Conservation (phyloP, 2,329 filamentous ascomycete genomes). For the Hymenoscyphus infarciens region DNA sequence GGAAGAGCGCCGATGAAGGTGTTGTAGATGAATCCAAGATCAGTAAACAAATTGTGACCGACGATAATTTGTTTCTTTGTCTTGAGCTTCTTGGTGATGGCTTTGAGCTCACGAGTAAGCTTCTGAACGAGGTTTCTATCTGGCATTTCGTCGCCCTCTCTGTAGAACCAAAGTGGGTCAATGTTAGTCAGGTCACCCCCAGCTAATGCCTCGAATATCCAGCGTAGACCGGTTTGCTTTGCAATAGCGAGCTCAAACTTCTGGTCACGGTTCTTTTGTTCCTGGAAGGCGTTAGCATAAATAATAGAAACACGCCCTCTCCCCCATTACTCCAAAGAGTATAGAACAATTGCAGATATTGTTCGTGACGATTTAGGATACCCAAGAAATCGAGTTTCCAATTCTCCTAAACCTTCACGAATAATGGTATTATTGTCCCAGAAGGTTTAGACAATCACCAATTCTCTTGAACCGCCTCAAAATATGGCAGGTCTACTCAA, state of each 20-base stretch:
- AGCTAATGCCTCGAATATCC: slow-evolving; percentile 34
- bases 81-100: slow-evolving; percentile 40
- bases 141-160: slow-evolving; percentile 36
- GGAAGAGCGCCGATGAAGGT: slow-evolving; percentile 59
- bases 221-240: slow-evolving; percentile 28
- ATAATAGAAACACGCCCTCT: too few species aligned
- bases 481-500: too few species aligned
- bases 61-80: slow-evolving; percentile 44
- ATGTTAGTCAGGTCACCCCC: slow-evolving; percentile 32
- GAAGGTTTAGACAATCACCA: too few species aligned
- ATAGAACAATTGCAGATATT: too few species aligned
- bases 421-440: not conserved
- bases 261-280: slow-evolving; percentile 14
- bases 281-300: not conserved
- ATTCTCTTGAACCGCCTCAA: too few species aligned
- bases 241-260: slow-evolving; percentile 21
- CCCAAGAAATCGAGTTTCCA: too few species aligned
- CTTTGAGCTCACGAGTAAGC: slow-evolving; percentile 23
- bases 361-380: too few species aligned
- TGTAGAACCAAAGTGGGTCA: slow-evolving; percentile 38
- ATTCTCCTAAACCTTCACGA: not conserved
- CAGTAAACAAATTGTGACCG: slow-evolving; percentile 63
- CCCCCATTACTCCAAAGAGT: too few species aligned
- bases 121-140: slow-evolving; percentile 19
- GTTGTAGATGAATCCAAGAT: slow-evolving; percentile 61